These are phyloP conservation scores for Kockovaella imperatae DNA, from an alignment of 768 basidiomycete species.

Conservation along the genomic window DNA sequence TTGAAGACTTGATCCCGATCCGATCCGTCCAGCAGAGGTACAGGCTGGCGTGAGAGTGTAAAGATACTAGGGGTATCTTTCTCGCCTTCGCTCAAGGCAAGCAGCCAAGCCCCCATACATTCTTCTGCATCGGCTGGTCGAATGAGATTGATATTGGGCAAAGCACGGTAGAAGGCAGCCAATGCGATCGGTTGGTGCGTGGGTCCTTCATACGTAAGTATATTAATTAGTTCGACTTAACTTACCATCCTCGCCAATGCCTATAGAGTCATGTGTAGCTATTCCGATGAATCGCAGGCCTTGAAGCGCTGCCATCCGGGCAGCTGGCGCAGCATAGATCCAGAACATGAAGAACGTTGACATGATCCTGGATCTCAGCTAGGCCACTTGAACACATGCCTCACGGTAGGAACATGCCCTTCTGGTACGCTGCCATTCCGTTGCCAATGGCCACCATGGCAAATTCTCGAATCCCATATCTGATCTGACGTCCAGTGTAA, in stretches of 20 bases:
- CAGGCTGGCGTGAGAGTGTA: slow-evolving; percentile 35
- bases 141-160: slow-evolving; percentile 40
- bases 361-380: slow-evolving; percentile 18
- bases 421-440: slow-evolving; percentile 41
- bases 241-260: slow-evolving; percentile 41
- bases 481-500: slow-evolving; percentile 38
- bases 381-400: slow-evolving; percentile 9
- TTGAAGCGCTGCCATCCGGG: slow-evolving; percentile 39
- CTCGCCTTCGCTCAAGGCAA: slow-evolving; percentile 17
- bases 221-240: background rate
- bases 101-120: slow-evolving; percentile 32
- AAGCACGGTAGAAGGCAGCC: slow-evolving; percentile 31
- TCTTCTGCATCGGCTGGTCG: slow-evolving; percentile 43
- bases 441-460: slow-evolving; percentile 41
- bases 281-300: slow-evolving; percentile 42
- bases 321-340: slow-evolving; percentile 42
- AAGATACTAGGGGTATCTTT: slow-evolving; percentile 31
- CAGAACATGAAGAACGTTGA: slow-evolving; percentile 45
- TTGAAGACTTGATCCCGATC: slow-evolving; percentile 26
- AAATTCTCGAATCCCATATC: slow-evolving; percentile 42
- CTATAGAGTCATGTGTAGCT: slow-evolving; percentile 42
- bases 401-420: slow-evolving; percentile 42
- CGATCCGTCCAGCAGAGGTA: slow-evolving; percentile 33
- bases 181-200: slow-evolving; percentile 42
- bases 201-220: slow-evolving; percentile 15